Base-by-base conservation (phyloP, 2,329 filamentous ascomycete species). In the Colletotrichum tropicicola region DNA sequence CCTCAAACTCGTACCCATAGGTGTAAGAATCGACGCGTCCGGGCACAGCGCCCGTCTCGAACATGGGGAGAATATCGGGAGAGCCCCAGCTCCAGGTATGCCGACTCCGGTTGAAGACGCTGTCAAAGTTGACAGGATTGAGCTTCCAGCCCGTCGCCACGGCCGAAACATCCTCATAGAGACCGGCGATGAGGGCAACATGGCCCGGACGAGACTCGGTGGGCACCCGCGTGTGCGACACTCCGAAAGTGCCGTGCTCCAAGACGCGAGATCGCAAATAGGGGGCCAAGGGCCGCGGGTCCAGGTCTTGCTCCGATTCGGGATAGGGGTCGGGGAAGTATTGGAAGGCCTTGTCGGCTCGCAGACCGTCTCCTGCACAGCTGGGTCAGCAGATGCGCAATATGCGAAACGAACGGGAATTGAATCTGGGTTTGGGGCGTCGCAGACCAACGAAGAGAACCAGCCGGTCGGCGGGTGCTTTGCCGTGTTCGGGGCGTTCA, bases 61-160 rank as follows among this genome's bases (percentile, higher is more conserved):
- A 99, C 96, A 99, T 99, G 58, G 92, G 92, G 69, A 99, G 80
- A 72, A 99, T 99, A 78, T 99, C 96, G 1, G 96, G 96, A 74
- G 94, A 98, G 2, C 96, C 96, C 96, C 96, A 99, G 77, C 94
- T 97, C 96, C 96, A 99, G 7, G 97, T 99, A 79, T 99, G 97
- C 47, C 91, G 86, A 75, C 95, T 98, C 68, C 93, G 89, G 77
- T 99, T 99, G 86, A 99, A 99, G 10, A 99, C 94, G 73, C 95
- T 98, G 80, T 99, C 96, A 73, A 99, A 99, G 75, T 98, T 92
- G 73, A 99, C 96, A 0, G 96, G 96, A 75, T 99, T 99, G 71
- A 98, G 82, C 80, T 99, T 98, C 96, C 96, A 99, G 15, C 96
- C 96, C 1, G 97, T 99, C 28, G 92, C 97, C 19, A 99, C 96